phyloP scores from a whole-genome alignment of 1,139 yeast genomes.

The Trichomonascaceae sp. region DNA sequence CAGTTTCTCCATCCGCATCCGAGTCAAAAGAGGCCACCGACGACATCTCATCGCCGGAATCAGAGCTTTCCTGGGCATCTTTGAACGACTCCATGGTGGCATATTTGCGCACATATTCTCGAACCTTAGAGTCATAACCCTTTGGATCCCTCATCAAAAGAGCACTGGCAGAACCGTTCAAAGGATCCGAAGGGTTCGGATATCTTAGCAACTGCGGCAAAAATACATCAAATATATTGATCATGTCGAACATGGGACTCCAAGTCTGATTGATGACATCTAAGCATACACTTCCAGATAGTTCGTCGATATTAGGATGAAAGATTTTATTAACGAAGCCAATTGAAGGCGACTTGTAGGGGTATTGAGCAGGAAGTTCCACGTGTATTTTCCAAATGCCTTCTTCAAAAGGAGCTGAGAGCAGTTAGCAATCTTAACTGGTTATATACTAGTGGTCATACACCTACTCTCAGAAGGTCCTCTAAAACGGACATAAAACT shows the following conservation, averaged over 20 bases:
- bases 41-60: conserved; percentile 38
- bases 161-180: conserved; percentile 87
- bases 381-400: conserved; percentile 92
- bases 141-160: conserved; percentile 67
- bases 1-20: conserved; percentile 32
- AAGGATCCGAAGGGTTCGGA: conserved; percentile 92
- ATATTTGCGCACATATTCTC: conserved; percentile 62
- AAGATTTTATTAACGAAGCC: conserved; percentile 88
- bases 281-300: conserved; percentile 88
- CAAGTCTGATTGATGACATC: conserved; percentile 97
- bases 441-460: no score
- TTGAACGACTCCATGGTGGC: conserved; percentile 47
- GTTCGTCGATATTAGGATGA: conserved; percentile 75
- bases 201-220: conserved; percentile 86
- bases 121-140: conserved; percentile 63
- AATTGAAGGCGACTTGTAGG: conserved; percentile 91
- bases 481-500: conserved; percentile 74
- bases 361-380: conserved; percentile 92
- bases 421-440: not conserved
- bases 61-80: conserved; percentile 35
- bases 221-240: conserved; percentile 88
- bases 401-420: conserved; percentile 67
- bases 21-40: conserved; percentile 41
- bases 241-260: conserved; percentile 95
- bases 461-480: conserved; percentile 76